Evolutionary conservation across 805 yeast genomes (phyloP).

Genomic region (Starmerella apis): DNA sequence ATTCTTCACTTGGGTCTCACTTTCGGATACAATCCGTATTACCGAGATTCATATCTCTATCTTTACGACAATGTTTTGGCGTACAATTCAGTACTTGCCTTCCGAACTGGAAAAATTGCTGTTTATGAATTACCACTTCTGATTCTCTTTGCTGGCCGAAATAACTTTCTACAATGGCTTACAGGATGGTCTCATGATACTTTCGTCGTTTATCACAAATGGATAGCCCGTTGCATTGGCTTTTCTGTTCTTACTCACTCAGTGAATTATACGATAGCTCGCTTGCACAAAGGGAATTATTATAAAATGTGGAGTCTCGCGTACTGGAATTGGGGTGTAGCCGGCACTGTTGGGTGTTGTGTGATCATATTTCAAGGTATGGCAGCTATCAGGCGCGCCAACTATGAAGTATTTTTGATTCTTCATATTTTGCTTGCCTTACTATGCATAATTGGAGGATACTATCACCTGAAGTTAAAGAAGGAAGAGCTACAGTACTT

Average conservation of each 20-base stretch:
- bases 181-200: slow-evolving; percentile 49
- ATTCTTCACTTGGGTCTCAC: slow-evolving; percentile 20
- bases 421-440: slow-evolving; percentile 49
- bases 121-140: slow-evolving; percentile 39
- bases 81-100: neutral
- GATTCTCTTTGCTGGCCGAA: slow-evolving; percentile 56
- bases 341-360: slow-evolving; percentile 37
- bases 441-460: slow-evolving; percentile 44
- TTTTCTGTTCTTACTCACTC: slow-evolving; percentile 45
- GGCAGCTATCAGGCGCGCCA: slow-evolving; percentile 41
- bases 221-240: slow-evolving; percentile 46
- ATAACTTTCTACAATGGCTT: slow-evolving; percentile 48
- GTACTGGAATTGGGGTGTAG: slow-evolving; percentile 35
- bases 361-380: slow-evolving; percentile 40
- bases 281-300: slow-evolving; percentile 20
- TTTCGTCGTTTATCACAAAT: slow-evolving; percentile 50
- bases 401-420: slow-evolving; percentile 53
- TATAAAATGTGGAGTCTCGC: slow-evolving; percentile 11
- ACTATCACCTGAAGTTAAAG: slow-evolving; percentile 42
- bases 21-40: slow-evolving; percentile 5
- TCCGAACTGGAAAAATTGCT: neutral
- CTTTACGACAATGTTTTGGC: neutral
- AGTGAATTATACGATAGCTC: slow-evolving; percentile 38
- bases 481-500: slow-evolving; percentile 42
- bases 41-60: neutral